Evolutionary conservation across 768 basidiomycete genomes (phyloP).

Genomic region (Jaapia argillacea): DNA sequence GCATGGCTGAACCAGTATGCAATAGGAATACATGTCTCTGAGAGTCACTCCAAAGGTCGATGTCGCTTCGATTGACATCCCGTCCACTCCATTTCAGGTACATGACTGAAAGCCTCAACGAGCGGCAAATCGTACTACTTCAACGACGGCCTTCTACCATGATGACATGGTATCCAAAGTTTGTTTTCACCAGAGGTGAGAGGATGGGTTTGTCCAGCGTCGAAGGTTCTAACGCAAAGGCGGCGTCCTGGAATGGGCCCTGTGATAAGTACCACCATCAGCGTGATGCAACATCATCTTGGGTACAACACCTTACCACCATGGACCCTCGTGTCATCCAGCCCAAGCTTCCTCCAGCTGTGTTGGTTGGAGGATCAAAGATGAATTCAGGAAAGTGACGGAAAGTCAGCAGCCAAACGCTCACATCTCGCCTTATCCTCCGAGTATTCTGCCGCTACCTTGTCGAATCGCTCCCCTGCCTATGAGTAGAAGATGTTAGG

Average conservation of each 20-base stretch:
- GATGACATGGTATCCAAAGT: constrained; percentile 82
- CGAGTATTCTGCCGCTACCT: constrained; percentile 83
- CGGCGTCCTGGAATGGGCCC: constrained; percentile 80
- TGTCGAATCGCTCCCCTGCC: constrained; percentile 79
- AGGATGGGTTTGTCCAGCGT: constrained; percentile 68
- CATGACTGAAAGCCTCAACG: too few relatives aligned
- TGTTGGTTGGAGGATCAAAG: constrained; percentile 1
- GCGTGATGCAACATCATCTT: background rate
- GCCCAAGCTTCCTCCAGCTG: constrained; percentile 78
- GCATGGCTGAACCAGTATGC: too few relatives aligned
- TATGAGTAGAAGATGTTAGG: constrained; percentile 16
- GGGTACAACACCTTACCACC: constrained; percentile 40
- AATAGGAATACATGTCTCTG: too few relatives aligned
- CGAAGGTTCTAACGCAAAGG: constrained; percentile 72
- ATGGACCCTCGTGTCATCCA: constrained; percentile 85
- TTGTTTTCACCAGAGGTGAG: constrained; percentile 72
- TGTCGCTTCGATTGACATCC: too few relatives aligned
- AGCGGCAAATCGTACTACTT: too few relatives aligned
- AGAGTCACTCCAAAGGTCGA: too few relatives aligned
- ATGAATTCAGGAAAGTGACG: background rate
- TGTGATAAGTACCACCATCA: constrained; percentile 15
- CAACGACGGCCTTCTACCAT: constrained; percentile 81
- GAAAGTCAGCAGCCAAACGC: constrained; percentile 2
- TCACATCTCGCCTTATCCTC: constrained; percentile 86
- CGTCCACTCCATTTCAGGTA: too few relatives aligned